A percentile compares a stretch with the other conserved stretches of the same genome.
Conservation (phyloP, 164 flowering plant genomes). For the Akebia trifoliata region DNA sequence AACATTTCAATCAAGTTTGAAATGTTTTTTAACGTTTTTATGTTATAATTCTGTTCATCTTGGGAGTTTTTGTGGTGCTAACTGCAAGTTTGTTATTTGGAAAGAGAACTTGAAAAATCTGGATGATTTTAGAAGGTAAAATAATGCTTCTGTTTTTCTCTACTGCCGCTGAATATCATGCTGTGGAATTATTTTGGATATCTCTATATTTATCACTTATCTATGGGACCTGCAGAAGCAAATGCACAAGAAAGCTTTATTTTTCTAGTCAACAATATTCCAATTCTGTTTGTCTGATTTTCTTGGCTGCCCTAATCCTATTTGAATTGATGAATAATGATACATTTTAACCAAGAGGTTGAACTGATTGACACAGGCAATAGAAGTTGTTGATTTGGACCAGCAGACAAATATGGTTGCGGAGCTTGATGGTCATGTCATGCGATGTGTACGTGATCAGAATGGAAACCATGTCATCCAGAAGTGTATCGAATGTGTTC, state of each 20-base stretch:
- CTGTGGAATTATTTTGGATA: no score
- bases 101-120: no score
- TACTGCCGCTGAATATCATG: no score
- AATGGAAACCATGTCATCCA: slow-evolving; percentile 99
- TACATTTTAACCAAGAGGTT: neutral
- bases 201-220: no score
- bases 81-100: neutral
- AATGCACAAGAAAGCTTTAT: neutral
- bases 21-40: neutral
- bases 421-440: slow-evolving; percentile 89
- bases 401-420: slow-evolving; percentile 87
- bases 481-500: slow-evolving; percentile 96
- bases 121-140: no score
- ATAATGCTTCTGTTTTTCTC: no score
- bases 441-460: slow-evolving; percentile 97
- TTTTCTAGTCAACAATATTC: neutral
- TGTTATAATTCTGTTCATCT: neutral
- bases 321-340: neutral
- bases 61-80: neutral
- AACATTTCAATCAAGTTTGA: no score
- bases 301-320: neutral
- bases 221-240: neutral
- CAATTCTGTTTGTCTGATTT: neutral
- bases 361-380: slow-evolving; percentile 53
- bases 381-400: slow-evolving; percentile 94